Percentiles rank a stretch among this genome's conserved stretches.
phyloP scores from a whole-genome alignment of 2,329 filamentous ascomycete species.

The Trichoderma arundinaceum region DNA sequence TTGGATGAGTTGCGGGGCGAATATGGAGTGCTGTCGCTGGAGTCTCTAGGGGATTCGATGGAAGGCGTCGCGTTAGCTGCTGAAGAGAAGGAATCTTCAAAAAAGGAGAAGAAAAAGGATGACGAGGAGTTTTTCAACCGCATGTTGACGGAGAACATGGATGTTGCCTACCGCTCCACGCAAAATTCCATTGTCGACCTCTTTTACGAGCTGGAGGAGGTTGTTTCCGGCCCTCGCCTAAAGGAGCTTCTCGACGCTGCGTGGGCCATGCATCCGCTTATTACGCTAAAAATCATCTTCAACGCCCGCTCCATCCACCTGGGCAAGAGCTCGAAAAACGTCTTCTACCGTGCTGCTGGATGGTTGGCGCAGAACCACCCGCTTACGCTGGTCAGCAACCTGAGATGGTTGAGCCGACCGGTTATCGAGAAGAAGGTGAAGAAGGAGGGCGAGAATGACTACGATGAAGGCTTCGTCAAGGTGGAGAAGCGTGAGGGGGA shows the following conservation, averaged over 20 bases:
- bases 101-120: constrained; percentile 46
- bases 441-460: constrained; percentile 45
- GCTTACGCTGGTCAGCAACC: constrained; percentile 57
- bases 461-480: constrained; percentile 38
- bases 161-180: constrained; percentile 55
- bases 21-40: constrained; percentile 17
- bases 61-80: constrained; percentile 40
- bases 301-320: constrained; percentile 66
- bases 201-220: constrained; percentile 57
- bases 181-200: constrained; percentile 56
- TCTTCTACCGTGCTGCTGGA: constrained; percentile 59
- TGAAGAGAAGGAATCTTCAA: constrained; percentile 13
- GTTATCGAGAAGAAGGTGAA: constrained; percentile 60
- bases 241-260: constrained; percentile 51
- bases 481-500: constrained; percentile 41
- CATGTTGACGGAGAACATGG: constrained; percentile 59
- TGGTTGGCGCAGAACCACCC: constrained; percentile 64
- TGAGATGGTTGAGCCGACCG: constrained; percentile 61
- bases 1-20: constrained; percentile 37
- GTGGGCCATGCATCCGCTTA: constrained; percentile 55
- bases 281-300: constrained; percentile 65
- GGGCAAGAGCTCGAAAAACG: constrained; percentile 56
- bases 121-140: constrained; percentile 7
- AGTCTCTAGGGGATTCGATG: constrained; percentile 44
- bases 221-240: constrained; percentile 46